phyloP scores from a whole-genome alignment of 2,329 filamentous ascomycete genomes.

The Lasiodiplodia sp. region DNA sequence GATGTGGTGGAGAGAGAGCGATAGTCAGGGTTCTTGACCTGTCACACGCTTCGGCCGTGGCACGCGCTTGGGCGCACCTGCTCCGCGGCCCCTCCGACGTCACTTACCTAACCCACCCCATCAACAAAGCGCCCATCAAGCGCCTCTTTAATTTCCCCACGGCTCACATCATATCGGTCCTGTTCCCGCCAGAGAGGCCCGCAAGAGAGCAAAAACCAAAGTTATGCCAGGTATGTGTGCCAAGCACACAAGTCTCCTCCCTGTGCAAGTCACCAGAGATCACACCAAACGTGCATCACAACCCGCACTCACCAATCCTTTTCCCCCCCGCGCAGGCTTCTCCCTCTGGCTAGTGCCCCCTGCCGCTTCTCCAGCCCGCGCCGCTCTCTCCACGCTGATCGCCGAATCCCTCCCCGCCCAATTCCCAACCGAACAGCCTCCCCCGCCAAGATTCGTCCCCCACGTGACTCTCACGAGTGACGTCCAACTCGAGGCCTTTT shows the following conservation, averaged over 20 bases:
- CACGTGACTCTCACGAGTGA: constrained; percentile 53
- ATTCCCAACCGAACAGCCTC: constrained; percentile 43
- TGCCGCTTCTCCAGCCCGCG: constrained; percentile 40
- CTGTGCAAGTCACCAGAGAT: constrained; percentile 8
- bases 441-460: constrained; percentile 46
- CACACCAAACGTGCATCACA: constrained; percentile 3
- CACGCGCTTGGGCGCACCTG: constrained; percentile 16
- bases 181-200: background rate
- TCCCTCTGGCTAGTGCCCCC: constrained; percentile 55
- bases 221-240: background rate
- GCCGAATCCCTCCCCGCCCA: constrained; percentile 39
- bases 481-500: constrained; percentile 39
- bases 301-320: background rate
- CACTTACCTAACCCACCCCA: constrained; percentile 2
- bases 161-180: background rate
- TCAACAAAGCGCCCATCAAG: background rate
- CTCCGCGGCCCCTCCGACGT: constrained; percentile 12
- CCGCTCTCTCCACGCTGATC: constrained; percentile 45
- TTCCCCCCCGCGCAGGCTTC: constrained; percentile 39
- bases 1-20: background rate
- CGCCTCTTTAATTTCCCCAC: background rate
- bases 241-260: background rate
- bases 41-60: constrained; percentile 21
- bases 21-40: constrained; percentile 4
- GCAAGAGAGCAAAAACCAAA: background rate